These are phyloP conservation scores for Clarkia xantiana DNA, from an alignment of 345 rosid species.

Conservation along the genomic window DNA sequence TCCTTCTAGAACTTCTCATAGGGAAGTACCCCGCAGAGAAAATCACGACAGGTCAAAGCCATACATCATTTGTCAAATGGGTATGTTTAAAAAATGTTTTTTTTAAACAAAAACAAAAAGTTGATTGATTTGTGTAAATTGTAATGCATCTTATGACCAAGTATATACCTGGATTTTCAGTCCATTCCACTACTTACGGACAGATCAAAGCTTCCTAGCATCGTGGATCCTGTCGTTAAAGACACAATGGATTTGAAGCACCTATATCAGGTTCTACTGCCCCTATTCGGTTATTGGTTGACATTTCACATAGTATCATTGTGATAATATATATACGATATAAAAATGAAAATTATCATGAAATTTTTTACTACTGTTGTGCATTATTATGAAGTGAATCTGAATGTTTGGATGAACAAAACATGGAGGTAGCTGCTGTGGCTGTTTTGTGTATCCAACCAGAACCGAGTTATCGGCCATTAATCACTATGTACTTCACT, in stretches of 20 bases:
- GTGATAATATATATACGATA: not conserved
- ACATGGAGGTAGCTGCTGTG: constrained; percentile 70
- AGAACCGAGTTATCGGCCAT: constrained; percentile 83
- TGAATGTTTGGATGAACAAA: constrained; percentile 1
- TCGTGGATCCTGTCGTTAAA: constrained; percentile 69
- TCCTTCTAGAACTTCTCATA: constrained; percentile 70
- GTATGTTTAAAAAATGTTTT: no score
- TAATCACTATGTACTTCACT: constrained; percentile 84
- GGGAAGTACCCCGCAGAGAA: constrained; percentile 62
- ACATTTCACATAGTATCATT: no score
- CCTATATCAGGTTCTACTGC: constrained; percentile 57
- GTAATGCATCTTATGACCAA: not conserved
- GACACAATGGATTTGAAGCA: constrained; percentile 82
- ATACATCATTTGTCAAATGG: constrained; percentile 61
- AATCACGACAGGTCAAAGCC: constrained; percentile 33
- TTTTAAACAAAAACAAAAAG: no score
- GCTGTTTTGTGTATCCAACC: constrained; percentile 87
- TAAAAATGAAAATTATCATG: no score
- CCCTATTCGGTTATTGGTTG: no score
- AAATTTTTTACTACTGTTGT: no score
- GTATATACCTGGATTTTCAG: constrained; percentile 17
- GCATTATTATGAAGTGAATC: no score
- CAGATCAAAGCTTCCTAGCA: constrained; percentile 72
- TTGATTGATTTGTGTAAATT: not conserved
- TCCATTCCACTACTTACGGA: constrained; percentile 89